Evolutionary conservation across 2,329 filamentous ascomycete species (phyloP).

Genomic region (Hypoxylon sp.): DNA sequence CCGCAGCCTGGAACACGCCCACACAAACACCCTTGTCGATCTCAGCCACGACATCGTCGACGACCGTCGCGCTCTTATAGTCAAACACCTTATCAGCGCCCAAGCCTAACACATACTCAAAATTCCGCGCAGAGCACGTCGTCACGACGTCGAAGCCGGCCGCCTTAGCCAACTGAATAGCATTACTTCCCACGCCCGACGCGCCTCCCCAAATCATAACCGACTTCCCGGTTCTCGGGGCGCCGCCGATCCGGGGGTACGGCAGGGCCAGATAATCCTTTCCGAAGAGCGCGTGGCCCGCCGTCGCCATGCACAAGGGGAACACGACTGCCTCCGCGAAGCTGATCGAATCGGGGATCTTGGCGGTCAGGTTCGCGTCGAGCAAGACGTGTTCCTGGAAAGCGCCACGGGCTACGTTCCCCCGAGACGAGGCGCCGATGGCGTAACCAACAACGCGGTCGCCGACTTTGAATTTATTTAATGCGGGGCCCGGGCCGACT

Average conservation of each 20-base stretch:
- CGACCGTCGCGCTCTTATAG: constrained; percentile 8
- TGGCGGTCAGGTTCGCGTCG: neutral
- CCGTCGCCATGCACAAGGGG: constrained; percentile 35
- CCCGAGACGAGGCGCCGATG: neutral
- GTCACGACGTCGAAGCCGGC: constrained; percentile 29
- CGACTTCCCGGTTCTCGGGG: constrained; percentile 5
- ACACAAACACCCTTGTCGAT: constrained; percentile 18
- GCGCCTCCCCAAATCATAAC: constrained; percentile 33
- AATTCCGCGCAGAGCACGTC: constrained; percentile 34
- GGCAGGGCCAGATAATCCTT: constrained; percentile 16
- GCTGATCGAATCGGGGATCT: constrained; percentile 18
- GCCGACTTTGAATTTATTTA: constrained; percentile 22
- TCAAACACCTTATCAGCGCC: constrained; percentile 31
- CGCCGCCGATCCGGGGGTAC: neutral
- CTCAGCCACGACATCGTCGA: constrained; percentile 27
- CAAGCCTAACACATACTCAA: constrained; percentile 15
- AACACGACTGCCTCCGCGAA: constrained; percentile 31
- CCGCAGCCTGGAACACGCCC: constrained; percentile 38
- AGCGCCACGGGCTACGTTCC: neutral
- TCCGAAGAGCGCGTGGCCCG: constrained; percentile 26
- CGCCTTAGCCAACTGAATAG: constrained; percentile 24
- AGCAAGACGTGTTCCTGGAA: constrained; percentile 33
- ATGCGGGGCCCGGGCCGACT: constrained; percentile 5
- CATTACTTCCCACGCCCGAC: constrained; percentile 30
- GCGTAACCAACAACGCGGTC: constrained; percentile 28